Evolutionary conservation across 2,329 filamentous ascomycete species (phyloP).

Genomic region (Ophiosphaerella herpotricha): DNA sequence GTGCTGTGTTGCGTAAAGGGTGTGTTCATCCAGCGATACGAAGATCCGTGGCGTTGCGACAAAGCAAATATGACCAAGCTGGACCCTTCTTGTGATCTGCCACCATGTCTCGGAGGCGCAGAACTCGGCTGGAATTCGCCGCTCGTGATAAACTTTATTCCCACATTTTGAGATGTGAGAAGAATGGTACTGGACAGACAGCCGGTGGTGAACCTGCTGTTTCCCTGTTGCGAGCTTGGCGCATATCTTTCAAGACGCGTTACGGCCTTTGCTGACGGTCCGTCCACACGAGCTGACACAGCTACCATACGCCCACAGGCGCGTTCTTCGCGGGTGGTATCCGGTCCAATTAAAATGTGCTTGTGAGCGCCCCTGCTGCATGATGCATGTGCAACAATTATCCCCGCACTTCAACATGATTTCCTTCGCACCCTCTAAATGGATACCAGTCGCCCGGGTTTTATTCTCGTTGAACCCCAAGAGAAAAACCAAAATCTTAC

Average conservation of each 20-base stretch:
- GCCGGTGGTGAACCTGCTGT: background rate
- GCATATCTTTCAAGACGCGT: background rate
- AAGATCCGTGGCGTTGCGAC: too few species aligned
- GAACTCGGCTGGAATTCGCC: background rate
- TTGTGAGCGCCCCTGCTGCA: background rate
- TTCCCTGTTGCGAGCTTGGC: background rate
- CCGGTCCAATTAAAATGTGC: conserved; percentile 1
- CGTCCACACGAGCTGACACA: too few species aligned
- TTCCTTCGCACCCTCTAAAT: background rate
- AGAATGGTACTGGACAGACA: background rate
- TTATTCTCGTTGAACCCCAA: background rate
- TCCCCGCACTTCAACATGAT: background rate
- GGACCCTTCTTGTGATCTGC: too few species aligned
- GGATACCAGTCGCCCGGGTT: conserved; percentile 2
- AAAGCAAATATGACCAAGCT: too few species aligned
- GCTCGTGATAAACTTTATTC: background rate
- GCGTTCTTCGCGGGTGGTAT: background rate
- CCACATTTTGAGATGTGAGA: background rate
- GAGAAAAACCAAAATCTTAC: background rate
- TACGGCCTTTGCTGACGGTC: background rate
- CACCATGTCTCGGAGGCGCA: background rate
- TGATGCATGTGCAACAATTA: background rate
- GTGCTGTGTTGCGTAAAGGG: background rate
- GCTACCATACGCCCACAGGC: too few species aligned
- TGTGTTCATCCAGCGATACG: too few species aligned